These are phyloP conservation scores for Saccharomycopsis sp. DNA, from an alignment of 805 yeast species.

Conservation along the genomic window DNA sequence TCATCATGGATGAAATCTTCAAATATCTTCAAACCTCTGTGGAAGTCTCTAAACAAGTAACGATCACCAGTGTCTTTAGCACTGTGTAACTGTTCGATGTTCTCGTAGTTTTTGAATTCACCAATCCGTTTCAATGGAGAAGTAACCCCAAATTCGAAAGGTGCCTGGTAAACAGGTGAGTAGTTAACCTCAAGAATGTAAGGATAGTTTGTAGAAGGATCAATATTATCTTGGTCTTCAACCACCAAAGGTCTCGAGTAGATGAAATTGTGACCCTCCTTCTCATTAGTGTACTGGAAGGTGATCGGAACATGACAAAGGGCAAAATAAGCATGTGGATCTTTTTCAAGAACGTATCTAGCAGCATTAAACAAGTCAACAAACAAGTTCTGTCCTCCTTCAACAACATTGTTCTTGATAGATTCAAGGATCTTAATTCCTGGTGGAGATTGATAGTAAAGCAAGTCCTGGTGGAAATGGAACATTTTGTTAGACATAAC, in stretches of 20 bases:
- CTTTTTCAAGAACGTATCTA: conserved; percentile 42
- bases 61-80: conserved; percentile 36
- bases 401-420: conserved; percentile 36
- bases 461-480: conserved; percentile 72
- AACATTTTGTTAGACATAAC: conserved; percentile 60
- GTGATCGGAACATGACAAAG: conserved; percentile 57
- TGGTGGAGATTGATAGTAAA: conserved; percentile 76
- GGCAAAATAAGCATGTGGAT: conserved; percentile 59
- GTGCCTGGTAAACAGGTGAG: conserved; percentile 82
- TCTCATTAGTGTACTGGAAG: conserved; percentile 50
- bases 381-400: conserved; percentile 65
- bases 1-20: conserved; percentile 51
- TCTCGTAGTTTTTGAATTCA: conserved; percentile 18
- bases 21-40: conserved; percentile 53
- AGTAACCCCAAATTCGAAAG: conserved; percentile 54
- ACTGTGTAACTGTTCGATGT: conserved; percentile 21
- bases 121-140: conserved; percentile 26
- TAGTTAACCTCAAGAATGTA: conserved; percentile 56
- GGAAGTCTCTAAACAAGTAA: conserved; percentile 44
- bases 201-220: conserved; percentile 27
- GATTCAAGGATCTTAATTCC: conserved; percentile 68
- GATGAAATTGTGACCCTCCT: conserved; percentile 54
- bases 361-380: conserved; percentile 69
- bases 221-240: conserved; percentile 38
- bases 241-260: conserved; percentile 57